phyloP scores from a whole-genome alignment of 2,329 filamentous ascomycete genomes.

The Epichloe coenophiala region DNA sequence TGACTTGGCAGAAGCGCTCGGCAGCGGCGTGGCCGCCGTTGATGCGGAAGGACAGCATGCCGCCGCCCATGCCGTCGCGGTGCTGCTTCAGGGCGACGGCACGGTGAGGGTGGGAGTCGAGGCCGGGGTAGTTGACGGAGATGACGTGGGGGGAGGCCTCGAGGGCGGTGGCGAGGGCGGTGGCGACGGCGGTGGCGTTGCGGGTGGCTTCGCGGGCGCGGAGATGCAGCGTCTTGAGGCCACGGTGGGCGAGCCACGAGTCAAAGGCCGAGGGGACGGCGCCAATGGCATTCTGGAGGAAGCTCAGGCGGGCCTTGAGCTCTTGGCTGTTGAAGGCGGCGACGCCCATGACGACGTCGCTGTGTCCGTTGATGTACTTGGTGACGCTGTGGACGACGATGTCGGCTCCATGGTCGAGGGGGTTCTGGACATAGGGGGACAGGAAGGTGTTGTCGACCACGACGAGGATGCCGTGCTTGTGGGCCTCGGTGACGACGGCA shows the following conservation, averaged over 20 bases:
- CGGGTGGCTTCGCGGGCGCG: conserved; percentile 71
- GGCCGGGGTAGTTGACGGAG: conserved; percentile 88
- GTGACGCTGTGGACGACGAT: conserved; percentile 95
- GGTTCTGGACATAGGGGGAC: conserved; percentile 92
- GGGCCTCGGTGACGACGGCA: conserved; percentile 68
- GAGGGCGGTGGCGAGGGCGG: conserved; percentile 61
- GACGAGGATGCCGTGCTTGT: conserved; percentile 78
- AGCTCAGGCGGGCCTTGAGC: conserved; percentile 63
- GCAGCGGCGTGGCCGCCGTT: conserved; percentile 74
- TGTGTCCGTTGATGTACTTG: conserved; percentile 98
- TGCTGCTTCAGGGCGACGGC: conserved; percentile 81
- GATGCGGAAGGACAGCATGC: conserved; percentile 96
- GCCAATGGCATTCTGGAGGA: conserved; percentile 95
- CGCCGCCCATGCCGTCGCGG: conserved; percentile 84
- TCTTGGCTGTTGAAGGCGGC: conserved; percentile 85
- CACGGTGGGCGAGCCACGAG: conserved; percentile 94
- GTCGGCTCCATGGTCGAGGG: conserved; percentile 91
- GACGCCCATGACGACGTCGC: conserved; percentile 94
- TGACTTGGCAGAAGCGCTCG: conserved; percentile 81
- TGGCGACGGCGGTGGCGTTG: conserved; percentile 69
- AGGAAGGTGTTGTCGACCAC: conserved; percentile 99
- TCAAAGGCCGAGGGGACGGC: conserved; percentile 92
- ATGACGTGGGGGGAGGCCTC: conserved; percentile 68
- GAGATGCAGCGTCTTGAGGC: conserved; percentile 91
- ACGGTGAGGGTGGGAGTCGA: conserved; percentile 76